Evolutionary conservation across 805 yeast genomes (phyloP).

Genomic region (Ogataea paradorogensis): DNA sequence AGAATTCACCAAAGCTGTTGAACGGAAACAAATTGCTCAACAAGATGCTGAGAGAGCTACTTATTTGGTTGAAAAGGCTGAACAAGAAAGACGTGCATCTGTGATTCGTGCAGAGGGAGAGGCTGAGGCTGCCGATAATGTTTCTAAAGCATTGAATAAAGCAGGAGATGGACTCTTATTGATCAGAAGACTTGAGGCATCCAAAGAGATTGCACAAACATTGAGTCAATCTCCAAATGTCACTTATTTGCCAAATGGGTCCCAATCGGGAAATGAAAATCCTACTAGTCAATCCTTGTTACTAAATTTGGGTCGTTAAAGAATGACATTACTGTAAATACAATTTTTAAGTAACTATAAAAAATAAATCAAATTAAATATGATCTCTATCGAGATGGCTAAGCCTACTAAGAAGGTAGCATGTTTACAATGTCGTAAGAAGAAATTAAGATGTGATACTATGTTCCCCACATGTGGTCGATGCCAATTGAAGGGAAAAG

Average conservation of each 20-base stretch:
- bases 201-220: constrained; percentile 90
- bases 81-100: constrained; percentile 93
- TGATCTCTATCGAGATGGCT: background rate
- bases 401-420: constrained; percentile 24
- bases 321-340: constrained; percentile 2
- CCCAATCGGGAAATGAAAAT: constrained; percentile 37
- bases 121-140: constrained; percentile 96
- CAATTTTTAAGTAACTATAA: background rate
- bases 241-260: constrained; percentile 73
- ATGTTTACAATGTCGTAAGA: constrained; percentile 31
- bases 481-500: constrained; percentile 19
- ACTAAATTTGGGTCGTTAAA: constrained; percentile 65
- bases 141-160: constrained; percentile 86
- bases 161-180: constrained; percentile 94
- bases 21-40: constrained; percentile 98
- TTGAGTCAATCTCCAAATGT: constrained; percentile 81
- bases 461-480: constrained; percentile 25
- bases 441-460: constrained; percentile 33
- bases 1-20: constrained; percentile 97
- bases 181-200: constrained; percentile 94
- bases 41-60: constrained; percentile 98
- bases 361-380: background rate
- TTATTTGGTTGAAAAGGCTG: constrained; percentile 90
- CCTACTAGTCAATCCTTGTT: constrained; percentile 53
- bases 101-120: constrained; percentile 98